Percentiles rank a stretch among this genome's conserved stretches.
phyloP scores from a whole-genome alignment of 2,329 filamentous ascomycete species.

The Talaromyces sp. region DNA sequence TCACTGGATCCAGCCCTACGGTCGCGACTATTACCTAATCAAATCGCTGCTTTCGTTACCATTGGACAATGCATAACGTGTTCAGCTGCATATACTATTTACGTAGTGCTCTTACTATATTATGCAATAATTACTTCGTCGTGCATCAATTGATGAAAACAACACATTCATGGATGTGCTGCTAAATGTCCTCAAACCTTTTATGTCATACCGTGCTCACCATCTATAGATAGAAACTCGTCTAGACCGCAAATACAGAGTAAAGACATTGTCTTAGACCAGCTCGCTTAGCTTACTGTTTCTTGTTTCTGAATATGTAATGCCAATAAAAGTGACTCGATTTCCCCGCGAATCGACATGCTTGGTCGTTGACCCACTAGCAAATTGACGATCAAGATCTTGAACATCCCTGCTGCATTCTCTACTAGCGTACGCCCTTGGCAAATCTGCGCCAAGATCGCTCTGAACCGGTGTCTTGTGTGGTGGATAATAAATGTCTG shows the following conservation, averaged over 20 bases:
- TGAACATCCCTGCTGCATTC: background rate
- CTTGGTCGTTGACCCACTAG: too few species aligned
- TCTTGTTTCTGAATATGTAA: too few species aligned
- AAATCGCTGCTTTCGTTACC: background rate
- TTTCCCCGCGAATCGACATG: background rate
- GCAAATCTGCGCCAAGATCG: background rate
- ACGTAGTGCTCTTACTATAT: too few species aligned
- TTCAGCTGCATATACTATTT: background rate
- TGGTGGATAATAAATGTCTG: background rate
- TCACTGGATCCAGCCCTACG: background rate
- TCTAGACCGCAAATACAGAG: too few species aligned
- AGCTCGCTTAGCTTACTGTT: too few species aligned
- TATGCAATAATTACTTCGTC: too few species aligned
- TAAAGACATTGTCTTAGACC: too few species aligned
- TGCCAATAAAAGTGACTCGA: too few species aligned
- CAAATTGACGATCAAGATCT: background rate
- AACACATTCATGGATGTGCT: background rate
- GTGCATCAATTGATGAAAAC: background rate
- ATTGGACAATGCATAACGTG: background rate
- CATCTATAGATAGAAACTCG: too few species aligned
- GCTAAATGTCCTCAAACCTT: too few species aligned
- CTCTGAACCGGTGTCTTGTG: too few species aligned
- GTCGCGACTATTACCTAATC: background rate
- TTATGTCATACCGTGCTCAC: too few species aligned
- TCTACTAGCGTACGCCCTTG: background rate